Conservation (phyloP, 768 basidiomycete genomes). For the Russula abietina region DNA sequence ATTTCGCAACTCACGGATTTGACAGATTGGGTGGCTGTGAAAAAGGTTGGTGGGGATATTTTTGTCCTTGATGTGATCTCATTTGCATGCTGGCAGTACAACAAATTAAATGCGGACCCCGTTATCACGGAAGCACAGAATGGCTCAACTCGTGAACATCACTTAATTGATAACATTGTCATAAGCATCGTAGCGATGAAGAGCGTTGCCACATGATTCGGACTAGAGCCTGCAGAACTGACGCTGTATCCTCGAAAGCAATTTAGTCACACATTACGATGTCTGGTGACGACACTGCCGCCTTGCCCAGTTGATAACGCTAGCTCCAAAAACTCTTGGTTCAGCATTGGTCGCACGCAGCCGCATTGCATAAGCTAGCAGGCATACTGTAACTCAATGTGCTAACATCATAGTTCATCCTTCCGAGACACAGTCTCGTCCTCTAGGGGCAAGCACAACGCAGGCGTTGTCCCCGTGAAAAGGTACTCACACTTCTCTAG, state of each 20-base stretch:
- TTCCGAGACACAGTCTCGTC: slow-evolving; percentile 32
- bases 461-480: slow-evolving; percentile 78
- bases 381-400: neutral
- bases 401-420: slow-evolving; percentile 31
- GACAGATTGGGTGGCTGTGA: slow-evolving; percentile 68
- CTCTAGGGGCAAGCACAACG: slow-evolving; percentile 62
- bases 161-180: slow-evolving; percentile 57
- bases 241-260: neutral
- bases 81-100: slow-evolving; percentile 47
- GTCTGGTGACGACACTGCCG: neutral
- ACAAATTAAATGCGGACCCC: slow-evolving; percentile 60
- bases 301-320: neutral
- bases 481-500: slow-evolving; percentile 96
- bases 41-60: slow-evolving; percentile 50
- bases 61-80: slow-evolving; percentile 27
- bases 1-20: slow-evolving; percentile 40
- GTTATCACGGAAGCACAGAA: slow-evolving; percentile 35
- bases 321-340: too few species aligned
- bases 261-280: neutral
- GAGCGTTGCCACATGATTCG: slow-evolving; percentile 41
- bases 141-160: slow-evolving; percentile 34
- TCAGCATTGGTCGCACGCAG: neutral
- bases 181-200: slow-evolving; percentile 81
- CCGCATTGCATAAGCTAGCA: neutral
- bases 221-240: neutral